A percentile compares a stretch with the other conserved stretches of the same genome.
Evolutionary conservation across 495 filamentous ascomycete genomes (phyloP).

Genomic region (Podospora sp.): DNA sequence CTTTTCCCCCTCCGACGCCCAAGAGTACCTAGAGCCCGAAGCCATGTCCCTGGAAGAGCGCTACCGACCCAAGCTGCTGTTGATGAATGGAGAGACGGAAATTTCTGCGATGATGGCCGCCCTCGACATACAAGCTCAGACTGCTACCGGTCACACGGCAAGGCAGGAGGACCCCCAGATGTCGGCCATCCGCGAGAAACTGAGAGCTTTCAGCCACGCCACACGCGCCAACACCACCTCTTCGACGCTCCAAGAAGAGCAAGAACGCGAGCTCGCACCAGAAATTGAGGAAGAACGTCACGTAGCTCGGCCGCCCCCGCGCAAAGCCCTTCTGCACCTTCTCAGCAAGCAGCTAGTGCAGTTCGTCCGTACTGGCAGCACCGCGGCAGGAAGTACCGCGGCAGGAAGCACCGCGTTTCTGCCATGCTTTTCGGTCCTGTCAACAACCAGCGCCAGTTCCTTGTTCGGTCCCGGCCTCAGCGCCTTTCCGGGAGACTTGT

Average conservation of each 20-base stretch:
- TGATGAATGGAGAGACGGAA: not conserved
- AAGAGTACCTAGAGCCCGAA: conserved; percentile 48
- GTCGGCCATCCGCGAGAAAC: not conserved
- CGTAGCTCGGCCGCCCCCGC: conserved; percentile 49
- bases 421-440: conserved; percentile 52
- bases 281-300: conserved; percentile 64
- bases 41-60: conserved; percentile 31
- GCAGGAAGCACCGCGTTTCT: conserved; percentile 39
- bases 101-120: not conserved
- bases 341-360: conserved; percentile 48
- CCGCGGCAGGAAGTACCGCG: conserved; percentile 30
- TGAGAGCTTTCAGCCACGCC: not conserved
- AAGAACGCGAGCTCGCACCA: conserved; percentile 67
- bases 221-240: not conserved
- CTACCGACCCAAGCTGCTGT: conserved; percentile 14
- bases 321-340: conserved; percentile 42
- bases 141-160: not conserved
- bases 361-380: conserved; percentile 7
- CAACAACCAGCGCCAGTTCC: conserved; percentile 28
- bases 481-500: conserved; percentile 46
- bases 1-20: conserved; percentile 35
- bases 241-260: conserved; percentile 60
- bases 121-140: not conserved
- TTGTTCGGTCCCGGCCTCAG: conserved; percentile 9
- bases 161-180: not conserved